Conservation (phyloP, 2,329 filamentous ascomycete genomes). For the Orbilia quercus region DNA sequence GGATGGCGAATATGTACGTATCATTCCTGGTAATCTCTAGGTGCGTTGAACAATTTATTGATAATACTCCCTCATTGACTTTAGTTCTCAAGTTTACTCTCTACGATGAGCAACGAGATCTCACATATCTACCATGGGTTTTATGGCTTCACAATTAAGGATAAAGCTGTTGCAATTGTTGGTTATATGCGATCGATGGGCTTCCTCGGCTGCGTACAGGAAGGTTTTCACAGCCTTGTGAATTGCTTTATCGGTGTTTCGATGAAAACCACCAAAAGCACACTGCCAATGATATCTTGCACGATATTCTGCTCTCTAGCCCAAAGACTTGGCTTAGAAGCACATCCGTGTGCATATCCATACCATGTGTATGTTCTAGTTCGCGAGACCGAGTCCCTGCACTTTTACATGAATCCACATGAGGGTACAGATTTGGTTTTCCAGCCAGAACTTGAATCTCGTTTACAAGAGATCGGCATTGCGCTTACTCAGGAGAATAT, state of each 20-base stretch:
- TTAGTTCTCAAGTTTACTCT: slow-evolving; percentile 23
- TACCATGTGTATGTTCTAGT: slow-evolving; percentile 87
- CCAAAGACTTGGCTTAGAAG: slow-evolving; percentile 77
- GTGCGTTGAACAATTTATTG: no score
- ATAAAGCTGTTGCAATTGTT: slow-evolving; percentile 75
- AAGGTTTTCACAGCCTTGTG: slow-evolving; percentile 79
- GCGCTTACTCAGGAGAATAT: slow-evolving; percentile 60
- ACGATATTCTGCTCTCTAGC: slow-evolving; percentile 88
- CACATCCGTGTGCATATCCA: slow-evolving; percentile 82
- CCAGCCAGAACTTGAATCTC: slow-evolving; percentile 32
- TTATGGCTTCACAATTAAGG: slow-evolving; percentile 70
- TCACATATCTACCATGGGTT: slow-evolving; percentile 65
- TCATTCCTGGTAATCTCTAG: neutral
- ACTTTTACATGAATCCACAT: slow-evolving; percentile 67
- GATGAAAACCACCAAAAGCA: slow-evolving; percentile 76
- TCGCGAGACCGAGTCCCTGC: slow-evolving; percentile 67
- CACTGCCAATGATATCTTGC: slow-evolving; percentile 85
- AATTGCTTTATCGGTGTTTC: slow-evolving; percentile 91
- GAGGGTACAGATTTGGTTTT: slow-evolving; percentile 32
- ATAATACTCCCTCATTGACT: neutral
- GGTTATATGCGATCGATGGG: slow-evolving; percentile 75
- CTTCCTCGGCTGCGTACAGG: slow-evolving; percentile 73
- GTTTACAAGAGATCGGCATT: slow-evolving; percentile 63
- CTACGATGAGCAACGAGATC: slow-evolving; percentile 63
- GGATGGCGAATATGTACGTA: slow-evolving; percentile 73